Evolutionary conservation across 2,329 filamentous ascomycete genomes (phyloP).

Genomic region (Aspergillus arachidicola): DNA sequence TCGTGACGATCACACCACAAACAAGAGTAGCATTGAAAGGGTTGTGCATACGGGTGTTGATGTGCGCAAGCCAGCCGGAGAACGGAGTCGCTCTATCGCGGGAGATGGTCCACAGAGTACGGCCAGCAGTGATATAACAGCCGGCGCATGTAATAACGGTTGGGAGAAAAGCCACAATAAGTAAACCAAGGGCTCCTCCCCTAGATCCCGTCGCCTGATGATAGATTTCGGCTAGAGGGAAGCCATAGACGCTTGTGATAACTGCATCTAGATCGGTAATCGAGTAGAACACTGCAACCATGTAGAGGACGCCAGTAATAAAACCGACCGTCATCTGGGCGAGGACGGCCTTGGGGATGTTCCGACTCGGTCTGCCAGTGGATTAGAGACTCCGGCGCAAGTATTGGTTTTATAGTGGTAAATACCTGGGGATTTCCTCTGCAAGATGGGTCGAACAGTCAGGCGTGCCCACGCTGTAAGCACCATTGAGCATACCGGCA

Average conservation of each 20-base stretch:
- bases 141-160: constrained; percentile 58
- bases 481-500: constrained; percentile 68
- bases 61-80: constrained; percentile 53
- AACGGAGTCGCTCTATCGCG: constrained; percentile 65
- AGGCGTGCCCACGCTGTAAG: constrained; percentile 67
- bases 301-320: constrained; percentile 50
- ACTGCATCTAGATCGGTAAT: constrained; percentile 44
- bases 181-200: constrained; percentile 59
- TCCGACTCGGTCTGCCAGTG: constrained; percentile 37
- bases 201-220: constrained; percentile 50
- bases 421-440: constrained; percentile 61
- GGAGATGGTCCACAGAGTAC: constrained; percentile 62
- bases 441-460: constrained; percentile 67
- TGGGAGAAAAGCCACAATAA: constrained; percentile 60
- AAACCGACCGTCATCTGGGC: constrained; percentile 54
- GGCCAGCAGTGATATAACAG: constrained; percentile 62
- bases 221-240: constrained; percentile 53
- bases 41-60: constrained; percentile 59
- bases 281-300: constrained; percentile 55
- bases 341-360: constrained; percentile 54
- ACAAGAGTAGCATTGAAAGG: constrained; percentile 63
- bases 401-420: background rate
- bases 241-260: constrained; percentile 35
- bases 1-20: constrained; percentile 54
- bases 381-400: constrained; percentile 11